These are phyloP conservation scores for Pseudohyphozyma bogoriensis DNA, from an alignment of 768 basidiomycete species.

Conservation along the genomic window DNA sequence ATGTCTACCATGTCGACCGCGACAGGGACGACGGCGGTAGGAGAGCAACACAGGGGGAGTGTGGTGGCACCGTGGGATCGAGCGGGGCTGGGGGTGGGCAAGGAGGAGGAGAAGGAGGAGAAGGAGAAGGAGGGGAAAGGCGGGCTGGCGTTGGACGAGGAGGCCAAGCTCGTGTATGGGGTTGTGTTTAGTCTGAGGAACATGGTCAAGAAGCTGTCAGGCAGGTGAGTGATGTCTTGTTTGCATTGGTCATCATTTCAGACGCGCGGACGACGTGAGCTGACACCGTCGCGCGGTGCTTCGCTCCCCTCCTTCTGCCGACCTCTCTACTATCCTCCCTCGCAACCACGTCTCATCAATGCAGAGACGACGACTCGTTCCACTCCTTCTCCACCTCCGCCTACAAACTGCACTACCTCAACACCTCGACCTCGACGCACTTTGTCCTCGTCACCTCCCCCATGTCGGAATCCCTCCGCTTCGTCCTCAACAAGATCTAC, in stretches of 20 bases:
- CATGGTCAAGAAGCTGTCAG: constrained; percentile 90
- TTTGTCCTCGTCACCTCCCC: constrained; percentile 78
- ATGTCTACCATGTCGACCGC: constrained; percentile 47
- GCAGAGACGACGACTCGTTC: constrained; percentile 77
- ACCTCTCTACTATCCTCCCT: neutral
- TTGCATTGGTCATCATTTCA: too few species aligned
- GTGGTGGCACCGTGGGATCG: neutral
- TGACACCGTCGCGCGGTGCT: neutral
- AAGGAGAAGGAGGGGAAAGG: constrained; percentile 39
- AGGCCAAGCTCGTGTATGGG: constrained; percentile 93
- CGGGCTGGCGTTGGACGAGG: constrained; percentile 85
- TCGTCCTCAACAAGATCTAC: constrained; percentile 77
- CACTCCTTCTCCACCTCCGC: constrained; percentile 78
- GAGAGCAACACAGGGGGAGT: constrained; percentile 31
- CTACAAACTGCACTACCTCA: constrained; percentile 88
- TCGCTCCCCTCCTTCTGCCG: neutral
- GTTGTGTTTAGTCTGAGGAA: constrained; percentile 81
- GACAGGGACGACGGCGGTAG: constrained; percentile 54
- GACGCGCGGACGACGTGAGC: constrained; percentile 35
- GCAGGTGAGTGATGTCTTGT: constrained; percentile 48
- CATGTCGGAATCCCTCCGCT: constrained; percentile 45
- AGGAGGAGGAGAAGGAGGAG: neutral
- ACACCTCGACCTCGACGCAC: constrained; percentile 84
- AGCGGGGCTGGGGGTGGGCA: constrained; percentile 11
- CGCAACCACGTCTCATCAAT: neutral